A percentile compares a stretch with the other conserved stretches of the same genome.
Evolutionary conservation across 164 flowering plant genomes (phyloP).

Genomic region (Chloranthus sessilifolius): DNA sequence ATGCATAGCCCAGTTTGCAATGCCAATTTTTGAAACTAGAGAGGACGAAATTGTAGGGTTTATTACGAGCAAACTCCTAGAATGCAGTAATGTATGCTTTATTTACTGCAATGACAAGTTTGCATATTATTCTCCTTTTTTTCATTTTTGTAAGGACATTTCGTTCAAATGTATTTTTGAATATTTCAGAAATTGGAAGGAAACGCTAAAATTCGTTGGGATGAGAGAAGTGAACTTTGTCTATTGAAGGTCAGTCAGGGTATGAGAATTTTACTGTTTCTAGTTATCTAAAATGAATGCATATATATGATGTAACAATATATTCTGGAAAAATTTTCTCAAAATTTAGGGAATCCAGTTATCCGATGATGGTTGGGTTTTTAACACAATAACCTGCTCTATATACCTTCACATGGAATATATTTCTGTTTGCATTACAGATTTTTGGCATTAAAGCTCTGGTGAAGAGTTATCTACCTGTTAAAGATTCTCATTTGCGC

Average conservation of each 20-base stretch:
- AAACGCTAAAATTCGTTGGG: slow-evolving; percentile 44
- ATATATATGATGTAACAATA: background rate
- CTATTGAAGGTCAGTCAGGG: slow-evolving; percentile 65
- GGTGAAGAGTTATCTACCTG: slow-evolving; percentile 93
- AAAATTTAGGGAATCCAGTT: slow-evolving; percentile 1
- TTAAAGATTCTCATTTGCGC: slow-evolving; percentile 86
- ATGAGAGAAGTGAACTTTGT: slow-evolving; percentile 82
- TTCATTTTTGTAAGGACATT: slow-evolving; percentile 2
- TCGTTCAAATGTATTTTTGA: background rate
- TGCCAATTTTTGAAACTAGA: slow-evolving; percentile 95
- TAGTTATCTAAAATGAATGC: slow-evolving; percentile 4
- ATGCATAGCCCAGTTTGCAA: slow-evolving; percentile 93
- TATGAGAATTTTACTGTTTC: slow-evolving; percentile 10
- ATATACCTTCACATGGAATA: background rate
- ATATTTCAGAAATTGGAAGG: slow-evolving; percentile 52
- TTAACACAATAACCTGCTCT: no score
- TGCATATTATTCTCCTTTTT: background rate
- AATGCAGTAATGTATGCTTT: slow-evolving; percentile 49
- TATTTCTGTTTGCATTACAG: slow-evolving; percentile 30
- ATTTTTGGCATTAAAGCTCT: slow-evolving; percentile 76
- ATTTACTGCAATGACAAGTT: background rate
- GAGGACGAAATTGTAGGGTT: slow-evolving; percentile 78
- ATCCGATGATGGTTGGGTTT: background rate
- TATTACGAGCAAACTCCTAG: slow-evolving; percentile 56
- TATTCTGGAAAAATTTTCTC: no score